phyloP scores from a whole-genome alignment of 106 monocot genomes.

The Allium cepa region DNA sequence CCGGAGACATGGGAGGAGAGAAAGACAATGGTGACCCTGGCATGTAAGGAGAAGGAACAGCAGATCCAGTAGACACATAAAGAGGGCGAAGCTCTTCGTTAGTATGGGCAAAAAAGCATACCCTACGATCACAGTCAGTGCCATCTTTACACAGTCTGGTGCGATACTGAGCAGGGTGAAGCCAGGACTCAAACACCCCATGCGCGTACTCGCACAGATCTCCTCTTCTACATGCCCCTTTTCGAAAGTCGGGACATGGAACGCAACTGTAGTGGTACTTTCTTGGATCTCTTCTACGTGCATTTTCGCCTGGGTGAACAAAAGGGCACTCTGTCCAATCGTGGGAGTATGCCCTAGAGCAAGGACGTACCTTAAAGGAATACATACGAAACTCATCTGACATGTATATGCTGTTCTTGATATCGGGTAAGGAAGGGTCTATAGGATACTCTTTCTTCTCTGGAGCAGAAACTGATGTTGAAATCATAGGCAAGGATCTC shows the following conservation, averaged over 20 bases:
- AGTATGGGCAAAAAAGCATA: conserved; percentile 87
- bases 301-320: conserved; percentile 85
- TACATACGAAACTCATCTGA: conserved; percentile 90
- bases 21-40: conserved; percentile 42
- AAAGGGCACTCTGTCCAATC: conserved; percentile 98
- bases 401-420: conserved; percentile 69
- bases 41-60: conserved; percentile 52
- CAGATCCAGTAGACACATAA: conserved; percentile 56
- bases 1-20: conserved; percentile 2
- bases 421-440: conserved; percentile 77
- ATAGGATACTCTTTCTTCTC: conserved; percentile 73
- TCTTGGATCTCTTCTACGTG: conserved; percentile 65
- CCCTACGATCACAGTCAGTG: conserved; percentile 46
- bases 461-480: neutral
- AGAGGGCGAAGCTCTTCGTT: conserved; percentile 65
- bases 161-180: conserved; percentile 84
- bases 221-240: conserved; percentile 57
- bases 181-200: conserved; percentile 92
- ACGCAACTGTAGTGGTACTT: conserved; percentile 87
- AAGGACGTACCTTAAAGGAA: conserved; percentile 83
- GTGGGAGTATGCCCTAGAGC: conserved; percentile 82
- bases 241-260: conserved; percentile 83
- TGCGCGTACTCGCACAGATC: conserved; percentile 84
- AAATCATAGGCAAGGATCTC: conserved; percentile 18
- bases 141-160: conserved; percentile 85